A percentile compares a stretch with the other conserved stretches of the same genome.
These are phyloP conservation scores for Metarhizium guizhouense DNA, from an alignment of 2,329 filamentous ascomycete species.

Conservation along the genomic window DNA sequence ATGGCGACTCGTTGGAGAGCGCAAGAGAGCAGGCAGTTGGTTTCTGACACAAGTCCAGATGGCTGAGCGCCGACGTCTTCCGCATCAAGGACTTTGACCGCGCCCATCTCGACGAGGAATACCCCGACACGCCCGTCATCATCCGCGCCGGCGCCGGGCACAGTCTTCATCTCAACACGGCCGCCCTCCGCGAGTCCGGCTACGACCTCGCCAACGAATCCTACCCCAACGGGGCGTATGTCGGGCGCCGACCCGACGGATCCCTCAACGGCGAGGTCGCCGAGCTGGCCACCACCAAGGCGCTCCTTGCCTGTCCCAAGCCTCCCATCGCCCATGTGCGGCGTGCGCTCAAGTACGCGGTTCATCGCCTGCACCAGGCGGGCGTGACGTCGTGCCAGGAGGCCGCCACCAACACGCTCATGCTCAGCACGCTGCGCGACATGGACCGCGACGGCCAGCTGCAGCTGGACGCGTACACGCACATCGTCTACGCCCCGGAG, in stretches of 20 bases:
- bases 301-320: too few species aligned
- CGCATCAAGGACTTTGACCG: constrained; percentile 1
- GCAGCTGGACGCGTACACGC: not conserved
- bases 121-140: constrained; percentile 1
- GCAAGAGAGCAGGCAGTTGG: too few species aligned
- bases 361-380: not conserved
- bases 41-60: not conserved
- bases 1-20: too few species aligned
- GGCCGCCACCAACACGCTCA: not conserved
- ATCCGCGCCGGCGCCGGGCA: constrained; percentile 2
- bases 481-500: not conserved
- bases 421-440: not conserved
- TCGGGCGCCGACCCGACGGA: too few species aligned
- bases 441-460: not conserved
- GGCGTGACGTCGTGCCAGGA: constrained; percentile 3
- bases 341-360: too few species aligned
- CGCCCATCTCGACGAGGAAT: not conserved
- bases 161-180: constrained; percentile 1
- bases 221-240: too few species aligned
- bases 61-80: not conserved
- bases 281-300: too few species aligned
- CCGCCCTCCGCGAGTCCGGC: not conserved
- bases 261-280: too few species aligned
- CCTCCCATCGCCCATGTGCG: too few species aligned
- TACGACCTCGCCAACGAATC: constrained; percentile 1